Evolutionary conservation across 2,329 filamentous ascomycete genomes (phyloP).

Genomic region (Cladophialophora bantiana): DNA sequence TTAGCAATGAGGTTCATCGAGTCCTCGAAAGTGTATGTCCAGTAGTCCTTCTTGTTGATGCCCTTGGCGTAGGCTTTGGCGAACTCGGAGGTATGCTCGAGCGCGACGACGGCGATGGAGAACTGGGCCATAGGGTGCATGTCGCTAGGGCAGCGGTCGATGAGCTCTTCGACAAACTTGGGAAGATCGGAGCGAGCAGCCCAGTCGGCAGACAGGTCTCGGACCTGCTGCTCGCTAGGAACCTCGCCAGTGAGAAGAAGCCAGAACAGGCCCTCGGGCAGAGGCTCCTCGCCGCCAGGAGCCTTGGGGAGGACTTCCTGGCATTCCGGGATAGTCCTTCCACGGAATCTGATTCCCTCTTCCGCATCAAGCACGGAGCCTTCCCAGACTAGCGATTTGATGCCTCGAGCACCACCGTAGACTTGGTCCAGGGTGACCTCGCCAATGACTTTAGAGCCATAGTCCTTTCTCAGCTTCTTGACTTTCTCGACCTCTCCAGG

Average conservation of each 20-base stretch:
- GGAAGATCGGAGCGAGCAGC: conserved; percentile 95
- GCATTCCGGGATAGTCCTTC: conserved; percentile 99
- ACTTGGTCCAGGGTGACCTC: conserved; percentile 99
- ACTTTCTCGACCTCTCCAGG: conserved; percentile 98
- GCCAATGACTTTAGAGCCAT: conserved; percentile 92
- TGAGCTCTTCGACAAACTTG: conserved; percentile 98
- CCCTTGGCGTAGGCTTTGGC: conserved; percentile 99
- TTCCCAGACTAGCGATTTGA: conserved; percentile 99
- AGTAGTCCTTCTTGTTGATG: conserved; percentile 99
- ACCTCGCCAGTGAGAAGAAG: conserved; percentile 98
- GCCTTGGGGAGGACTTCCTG: conserved; percentile 97
- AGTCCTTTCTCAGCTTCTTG: conserved; percentile 96
- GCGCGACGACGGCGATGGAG: conserved; percentile 94
- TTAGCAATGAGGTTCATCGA: conserved; percentile 99
- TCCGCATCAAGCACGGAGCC: conserved; percentile 96
- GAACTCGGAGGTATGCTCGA: conserved; percentile 98
- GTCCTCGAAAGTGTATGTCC: conserved; percentile 99
- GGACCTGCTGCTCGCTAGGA: conserved; percentile 96
- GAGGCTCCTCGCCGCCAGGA: conserved; percentile 92
- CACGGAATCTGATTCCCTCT: conserved; percentile 99
- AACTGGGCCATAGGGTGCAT: conserved; percentile 99
- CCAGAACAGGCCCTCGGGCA: conserved; percentile 99
- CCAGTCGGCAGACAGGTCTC: conserved; percentile 97
- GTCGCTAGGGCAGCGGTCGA: conserved; percentile 98
- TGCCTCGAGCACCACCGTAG: conserved; percentile 97